These are phyloP conservation scores for Russula dissimulans DNA, from an alignment of 768 basidiomycete genomes.

Conservation along the genomic window DNA sequence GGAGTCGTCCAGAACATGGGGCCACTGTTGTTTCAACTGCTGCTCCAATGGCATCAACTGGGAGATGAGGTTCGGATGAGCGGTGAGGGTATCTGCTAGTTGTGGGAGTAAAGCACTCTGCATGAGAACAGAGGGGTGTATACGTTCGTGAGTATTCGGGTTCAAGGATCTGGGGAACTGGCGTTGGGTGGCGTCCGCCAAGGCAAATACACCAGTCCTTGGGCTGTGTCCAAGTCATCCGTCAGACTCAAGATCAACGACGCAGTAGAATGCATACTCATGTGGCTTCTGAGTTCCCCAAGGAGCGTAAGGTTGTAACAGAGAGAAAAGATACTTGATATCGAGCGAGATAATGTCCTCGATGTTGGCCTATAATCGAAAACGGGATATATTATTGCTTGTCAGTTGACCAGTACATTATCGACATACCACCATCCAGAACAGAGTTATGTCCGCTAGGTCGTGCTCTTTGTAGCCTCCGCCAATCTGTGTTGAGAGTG, in stretches of 20 bases:
- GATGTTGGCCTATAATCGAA: slow-evolving; percentile 41
- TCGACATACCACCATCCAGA: slow-evolving; percentile 54
- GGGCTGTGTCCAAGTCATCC: slow-evolving; percentile 31
- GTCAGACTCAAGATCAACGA: not conserved
- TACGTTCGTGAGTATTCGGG: slow-evolving; percentile 7
- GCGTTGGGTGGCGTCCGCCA: slow-evolving; percentile 5
- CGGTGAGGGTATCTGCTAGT: not conserved
- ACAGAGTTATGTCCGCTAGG: slow-evolving; percentile 51
- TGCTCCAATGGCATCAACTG: slow-evolving; percentile 10
- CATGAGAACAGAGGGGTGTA: slow-evolving; percentile 13
- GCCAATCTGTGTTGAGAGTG: slow-evolving; percentile 39
- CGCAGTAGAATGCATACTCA: slow-evolving; percentile 32
- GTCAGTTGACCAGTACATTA: not conserved
- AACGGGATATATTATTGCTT: not conserved
- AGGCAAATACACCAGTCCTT: slow-evolving; percentile 6
- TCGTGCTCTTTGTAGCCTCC: slow-evolving; percentile 65
- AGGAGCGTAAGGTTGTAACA: slow-evolving; percentile 41
- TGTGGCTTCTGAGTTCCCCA: slow-evolving; percentile 61
- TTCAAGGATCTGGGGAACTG: not conserved
- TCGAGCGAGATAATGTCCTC: slow-evolving; percentile 49
- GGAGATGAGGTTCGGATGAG: slow-evolving; percentile 7
- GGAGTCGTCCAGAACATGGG: not conserved
- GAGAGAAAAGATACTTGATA: slow-evolving; percentile 38
- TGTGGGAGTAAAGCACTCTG: slow-evolving; percentile 5
- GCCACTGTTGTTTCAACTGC: slow-evolving; percentile 2